Conservation (phyloP, 495 filamentous ascomycete species). For the Talaromyces trachyspermus region DNA sequence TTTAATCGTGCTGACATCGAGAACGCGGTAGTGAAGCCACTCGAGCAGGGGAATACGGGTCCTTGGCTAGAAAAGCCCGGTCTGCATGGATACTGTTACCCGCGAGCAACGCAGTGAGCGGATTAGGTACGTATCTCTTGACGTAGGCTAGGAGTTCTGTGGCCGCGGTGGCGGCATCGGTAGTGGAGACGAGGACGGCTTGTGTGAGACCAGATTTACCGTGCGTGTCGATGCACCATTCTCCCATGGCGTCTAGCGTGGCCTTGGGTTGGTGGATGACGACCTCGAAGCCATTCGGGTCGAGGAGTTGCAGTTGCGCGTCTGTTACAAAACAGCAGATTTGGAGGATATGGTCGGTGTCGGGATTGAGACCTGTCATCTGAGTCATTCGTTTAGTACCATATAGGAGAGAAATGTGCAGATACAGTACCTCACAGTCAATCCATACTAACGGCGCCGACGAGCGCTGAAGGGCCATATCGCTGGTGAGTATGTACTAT, state of each 20-base stretch:
- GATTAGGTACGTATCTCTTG: constrained; percentile 55
- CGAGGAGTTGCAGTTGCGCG: constrained; percentile 64
- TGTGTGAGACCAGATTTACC: constrained; percentile 70
- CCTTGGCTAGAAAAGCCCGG: constrained; percentile 67
- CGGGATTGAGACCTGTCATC: constrained; percentile 90
- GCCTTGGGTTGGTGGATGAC: constrained; percentile 69
- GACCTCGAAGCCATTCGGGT: constrained; percentile 68
- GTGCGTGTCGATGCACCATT: constrained; percentile 60
- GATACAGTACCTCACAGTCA: constrained; percentile 66
- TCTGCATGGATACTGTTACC: constrained; percentile 93
- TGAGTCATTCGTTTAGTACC: constrained; percentile 21
- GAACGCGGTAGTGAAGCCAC: constrained; percentile 78
- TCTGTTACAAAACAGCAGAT: constrained; percentile 93
- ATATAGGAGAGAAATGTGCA: background rate
- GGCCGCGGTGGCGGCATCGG: constrained; percentile 65
- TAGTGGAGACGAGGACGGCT: constrained; percentile 65
- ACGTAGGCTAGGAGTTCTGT: constrained; percentile 71
- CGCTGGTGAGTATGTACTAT: background rate
- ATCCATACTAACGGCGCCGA: constrained; percentile 73
- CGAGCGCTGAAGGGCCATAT: constrained; percentile 42
- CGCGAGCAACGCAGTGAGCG: constrained; percentile 62
- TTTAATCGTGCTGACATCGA: constrained; percentile 88
- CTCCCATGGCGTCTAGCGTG: constrained; percentile 67
- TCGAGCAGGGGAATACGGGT: constrained; percentile 63
- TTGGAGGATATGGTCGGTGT: constrained; percentile 78